Base-by-base conservation (phyloP, 2,329 filamentous ascomycete genomes). In the Didymella arachidicola region DNA sequence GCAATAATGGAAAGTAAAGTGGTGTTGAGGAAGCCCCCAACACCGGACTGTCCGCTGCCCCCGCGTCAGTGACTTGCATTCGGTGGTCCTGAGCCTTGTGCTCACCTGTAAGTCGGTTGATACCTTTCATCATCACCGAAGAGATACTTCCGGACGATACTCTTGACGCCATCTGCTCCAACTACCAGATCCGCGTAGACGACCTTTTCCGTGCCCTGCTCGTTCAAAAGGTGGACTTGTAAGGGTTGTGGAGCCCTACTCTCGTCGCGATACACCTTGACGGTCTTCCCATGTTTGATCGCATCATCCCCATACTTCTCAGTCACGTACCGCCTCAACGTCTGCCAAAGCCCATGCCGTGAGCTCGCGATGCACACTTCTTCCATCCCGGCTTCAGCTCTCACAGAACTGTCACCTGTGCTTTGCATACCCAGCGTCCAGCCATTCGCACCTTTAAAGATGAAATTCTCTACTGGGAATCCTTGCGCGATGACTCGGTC, bases 131-230 rank as follows among this genome's bases (percentile, higher is more conserved):
- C 55, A 3, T 56, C 52, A 18, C 61, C 64, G 48, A 72, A 67
- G 8, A 73, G 46, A 8, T 59, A 55, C 1, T 57, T 64, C 12
- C 65, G 59, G 0, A 72, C 68, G 2, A 64, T 57, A 39, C 70
- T 73, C 41, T 63, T 63, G 7, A 73, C 65, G 0, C 72, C 72
- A 61, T 75, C 72, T 1, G 71, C 70, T 3, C 71, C 72, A 38
- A 75, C 58, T 2, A 75, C 59, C 22, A 75, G 45, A 58, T 75
- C 70, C 6, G 68, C 69, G 7, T 59, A 42, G n/a, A 72, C 66
- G 0, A 55, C 38, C 34, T 60, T 25, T 19, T 25, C 10, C 22
- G 8, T 36, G 6, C 51, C 51, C 7, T 38, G 12, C 26, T 47
- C 51, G 14, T 53, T 19, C 1, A 30, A 26, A 8, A 32, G 3